A percentile compares a stretch with the other conserved stretches of the same genome.
Conservation (phyloP, 306 rosid genomes). For the Medicago arabica region DNA sequence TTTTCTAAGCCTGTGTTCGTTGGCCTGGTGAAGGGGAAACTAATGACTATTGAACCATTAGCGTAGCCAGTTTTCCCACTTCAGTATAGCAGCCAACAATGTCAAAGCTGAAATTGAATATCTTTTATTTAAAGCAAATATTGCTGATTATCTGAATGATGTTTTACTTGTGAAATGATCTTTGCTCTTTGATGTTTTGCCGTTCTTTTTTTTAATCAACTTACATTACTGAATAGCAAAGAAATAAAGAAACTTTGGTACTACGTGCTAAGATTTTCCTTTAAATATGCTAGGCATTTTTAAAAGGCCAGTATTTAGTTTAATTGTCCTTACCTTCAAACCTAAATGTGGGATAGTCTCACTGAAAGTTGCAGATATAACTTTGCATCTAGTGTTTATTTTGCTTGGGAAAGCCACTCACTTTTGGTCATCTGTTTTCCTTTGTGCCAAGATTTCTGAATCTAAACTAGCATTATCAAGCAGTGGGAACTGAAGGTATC, state of each 20-base stretch:
- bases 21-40: conserved; percentile 22
- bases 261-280: neutral
- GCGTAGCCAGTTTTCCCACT: conserved; percentile 26
- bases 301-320: neutral
- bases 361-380: neutral
- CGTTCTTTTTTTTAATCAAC: neutral
- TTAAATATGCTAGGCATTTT: conserved; percentile 4
- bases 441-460: conserved; percentile 10
- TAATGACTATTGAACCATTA: neutral
- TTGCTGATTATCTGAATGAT: neutral
- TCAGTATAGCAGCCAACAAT: conserved; percentile 3
- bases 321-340: neutral
- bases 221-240: conserved; percentile 6
- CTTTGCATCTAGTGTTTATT: conserved; percentile 4
- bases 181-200: neutral
- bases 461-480: conserved; percentile 31
- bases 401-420: neutral
- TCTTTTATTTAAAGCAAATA: conserved; percentile 16
- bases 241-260: neutral
- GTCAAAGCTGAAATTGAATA: conserved; percentile 23
- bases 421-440: conserved; percentile 28
- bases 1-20: conserved; percentile 3
- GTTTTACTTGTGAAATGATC: neutral
- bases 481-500: conserved; percentile 8
- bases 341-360: conserved; percentile 1